Percentiles rank a stretch among this genome's conserved stretches.
Conservation (phyloP, 1,139 yeast species). For the Nakaseomyces nivariensis region DNA sequence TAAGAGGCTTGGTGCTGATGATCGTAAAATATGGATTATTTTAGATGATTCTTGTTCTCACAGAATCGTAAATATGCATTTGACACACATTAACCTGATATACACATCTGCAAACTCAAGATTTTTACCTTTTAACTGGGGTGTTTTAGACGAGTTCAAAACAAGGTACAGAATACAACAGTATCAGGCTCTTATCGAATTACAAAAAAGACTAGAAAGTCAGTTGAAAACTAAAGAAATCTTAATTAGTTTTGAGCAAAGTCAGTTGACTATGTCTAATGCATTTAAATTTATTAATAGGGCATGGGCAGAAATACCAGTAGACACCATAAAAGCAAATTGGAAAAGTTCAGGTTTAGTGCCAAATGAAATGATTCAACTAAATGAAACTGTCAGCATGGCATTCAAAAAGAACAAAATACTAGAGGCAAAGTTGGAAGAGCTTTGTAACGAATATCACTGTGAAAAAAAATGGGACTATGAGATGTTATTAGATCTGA, state of each 20-base stretch:
- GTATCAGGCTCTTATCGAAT: slow-evolving; percentile 40
- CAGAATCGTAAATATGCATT: slow-evolving; percentile 46
- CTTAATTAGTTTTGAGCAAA: slow-evolving; percentile 30
- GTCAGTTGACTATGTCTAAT: slow-evolving; percentile 40
- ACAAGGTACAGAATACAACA: slow-evolving; percentile 51
- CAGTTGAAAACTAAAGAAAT: slow-evolving; percentile 13
- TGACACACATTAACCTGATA: slow-evolving; percentile 41
- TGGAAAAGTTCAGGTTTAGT: slow-evolving; percentile 42
- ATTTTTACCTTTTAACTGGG: slow-evolving; percentile 56
- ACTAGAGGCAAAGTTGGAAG: slow-evolving; percentile 33
- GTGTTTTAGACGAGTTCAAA: slow-evolving; percentile 54
- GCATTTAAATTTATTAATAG: slow-evolving; percentile 49
- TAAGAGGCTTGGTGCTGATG: slow-evolving; percentile 39
- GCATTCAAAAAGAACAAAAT: slow-evolving; percentile 30
- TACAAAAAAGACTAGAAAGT: slow-evolving; percentile 28
- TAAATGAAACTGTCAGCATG: slow-evolving; percentile 26
- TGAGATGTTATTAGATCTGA: slow-evolving; percentile 45
- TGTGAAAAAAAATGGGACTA: slow-evolving; percentile 52
- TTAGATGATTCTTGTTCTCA: slow-evolving; percentile 59
- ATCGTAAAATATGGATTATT: slow-evolving; percentile 44
- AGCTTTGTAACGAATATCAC: slow-evolving; percentile 37
- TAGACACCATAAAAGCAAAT: slow-evolving; percentile 38
- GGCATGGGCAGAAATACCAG: slow-evolving; percentile 46
- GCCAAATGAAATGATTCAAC: slow-evolving; percentile 25
- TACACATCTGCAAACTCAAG: slow-evolving; percentile 33